These are phyloP conservation scores for Paracamarosporium sp. DNA, from an alignment of 2,329 filamentous ascomycete genomes.

Conservation along the genomic window DNA sequence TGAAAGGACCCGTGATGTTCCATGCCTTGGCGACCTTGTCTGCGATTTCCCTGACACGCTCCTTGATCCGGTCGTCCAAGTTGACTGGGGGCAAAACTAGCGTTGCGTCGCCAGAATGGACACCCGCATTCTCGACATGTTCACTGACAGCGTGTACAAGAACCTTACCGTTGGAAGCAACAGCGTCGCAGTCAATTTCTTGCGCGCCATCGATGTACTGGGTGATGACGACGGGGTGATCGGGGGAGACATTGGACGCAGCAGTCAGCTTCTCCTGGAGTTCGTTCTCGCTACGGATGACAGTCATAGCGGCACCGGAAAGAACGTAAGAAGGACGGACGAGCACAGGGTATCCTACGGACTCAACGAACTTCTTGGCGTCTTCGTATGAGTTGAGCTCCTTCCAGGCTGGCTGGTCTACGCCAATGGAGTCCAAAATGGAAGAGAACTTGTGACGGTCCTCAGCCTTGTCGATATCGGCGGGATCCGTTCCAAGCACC, in stretches of 20 bases:
- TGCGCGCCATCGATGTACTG: conserved; percentile 97
- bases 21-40: conserved; percentile 96
- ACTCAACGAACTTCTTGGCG: conserved; percentile 83
- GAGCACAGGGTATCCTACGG: conserved; percentile 91
- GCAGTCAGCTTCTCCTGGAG: conserved; percentile 94
- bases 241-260: conserved; percentile 87
- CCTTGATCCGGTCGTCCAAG: conserved; percentile 78
- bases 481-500: conserved; percentile 88
- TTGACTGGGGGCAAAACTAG: conserved; percentile 86
- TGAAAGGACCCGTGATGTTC: conserved; percentile 98
- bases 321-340: conserved; percentile 95
- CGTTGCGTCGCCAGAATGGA: conserved; percentile 97
- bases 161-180: conserved; percentile 84
- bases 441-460: conserved; percentile 98
- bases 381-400: conserved; percentile 89
- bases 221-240: conserved; percentile 97
- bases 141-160: conserved; percentile 92
- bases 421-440: conserved; percentile 93
- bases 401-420: conserved; percentile 98
- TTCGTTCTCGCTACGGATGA: conserved; percentile 86
- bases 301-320: conserved; percentile 97
- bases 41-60: conserved; percentile 92
- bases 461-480: conserved; percentile 97
- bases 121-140: conserved; percentile 95
- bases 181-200: conserved; percentile 96